A percentile compares a stretch with the other conserved stretches of the same genome.
phyloP scores from a whole-genome alignment of 1,284 basidiomycete genomes.

The Cutaneotrichosporon sp. region DNA sequence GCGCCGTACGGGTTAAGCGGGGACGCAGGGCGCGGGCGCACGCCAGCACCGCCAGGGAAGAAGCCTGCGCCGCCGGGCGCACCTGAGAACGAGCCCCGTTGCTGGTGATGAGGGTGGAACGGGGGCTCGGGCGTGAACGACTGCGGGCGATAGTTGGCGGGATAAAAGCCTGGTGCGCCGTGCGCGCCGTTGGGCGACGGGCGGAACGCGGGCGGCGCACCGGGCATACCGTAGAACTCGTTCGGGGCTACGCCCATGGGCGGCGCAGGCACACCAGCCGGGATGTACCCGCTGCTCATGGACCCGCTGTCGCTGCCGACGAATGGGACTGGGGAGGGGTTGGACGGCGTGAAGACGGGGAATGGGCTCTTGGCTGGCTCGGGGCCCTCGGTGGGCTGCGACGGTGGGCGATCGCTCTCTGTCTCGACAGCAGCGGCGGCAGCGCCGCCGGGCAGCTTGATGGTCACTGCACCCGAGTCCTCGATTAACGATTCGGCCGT shows the following conservation, averaged over 20 bases:
- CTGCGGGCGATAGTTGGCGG: slow-evolving; percentile 14
- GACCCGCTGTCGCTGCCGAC: slow-evolving; percentile 33
- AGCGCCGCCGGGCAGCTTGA: slow-evolving; percentile 29
- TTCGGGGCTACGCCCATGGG: slow-evolving; percentile 52
- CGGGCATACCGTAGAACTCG: slow-evolving; percentile 62
- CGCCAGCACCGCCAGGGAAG: not conserved
- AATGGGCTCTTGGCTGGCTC: slow-evolving; percentile 7
- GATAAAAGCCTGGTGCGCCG: slow-evolving; percentile 3
- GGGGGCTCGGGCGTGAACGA: slow-evolving; percentile 14
- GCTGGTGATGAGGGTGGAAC: slow-evolving; percentile 15
- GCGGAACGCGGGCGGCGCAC: slow-evolving; percentile 58
- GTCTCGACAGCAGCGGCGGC: slow-evolving; percentile 5
- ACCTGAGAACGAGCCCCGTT: slow-evolving; percentile 26
- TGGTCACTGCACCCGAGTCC: slow-evolving; percentile 25
- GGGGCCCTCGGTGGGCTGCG: slow-evolving; percentile 5
- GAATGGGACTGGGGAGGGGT: slow-evolving; percentile 13
- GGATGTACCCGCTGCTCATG: slow-evolving; percentile 18
- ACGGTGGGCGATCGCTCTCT: slow-evolving; percentile 4
- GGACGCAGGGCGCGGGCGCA: slow-evolving; percentile 15
- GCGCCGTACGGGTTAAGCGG: slow-evolving; percentile 26
- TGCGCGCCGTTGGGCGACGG: not conserved
- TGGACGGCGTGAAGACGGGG: slow-evolving; percentile 17
- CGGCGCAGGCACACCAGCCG: not conserved
- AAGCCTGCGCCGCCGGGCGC: not conserved
- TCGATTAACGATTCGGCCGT: slow-evolving; percentile 25